Percentiles rank a stretch among this genome's conserved stretches.
Evolutionary conservation across 2,329 filamentous ascomycete genomes (phyloP).

Genomic region (Colletotrichum musae): DNA sequence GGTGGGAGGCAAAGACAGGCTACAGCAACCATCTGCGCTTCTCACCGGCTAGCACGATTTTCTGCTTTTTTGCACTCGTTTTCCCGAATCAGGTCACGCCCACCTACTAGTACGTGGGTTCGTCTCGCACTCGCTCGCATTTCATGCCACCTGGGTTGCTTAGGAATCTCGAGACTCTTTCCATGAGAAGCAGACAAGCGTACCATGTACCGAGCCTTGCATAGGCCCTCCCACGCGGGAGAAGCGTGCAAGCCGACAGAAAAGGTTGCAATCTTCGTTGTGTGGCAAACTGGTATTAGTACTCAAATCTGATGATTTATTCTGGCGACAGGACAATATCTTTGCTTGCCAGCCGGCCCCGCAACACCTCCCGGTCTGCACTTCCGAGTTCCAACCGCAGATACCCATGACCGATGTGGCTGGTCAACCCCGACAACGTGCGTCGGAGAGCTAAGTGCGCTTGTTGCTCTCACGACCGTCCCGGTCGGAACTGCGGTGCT

Average conservation of each 20-base stretch:
- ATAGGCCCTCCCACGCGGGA: too few relatives aligned
- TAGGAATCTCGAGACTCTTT: background rate
- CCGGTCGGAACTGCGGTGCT: constrained; percentile 1
- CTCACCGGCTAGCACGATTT: background rate
- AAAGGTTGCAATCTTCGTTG: background rate
- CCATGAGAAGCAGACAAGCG: background rate
- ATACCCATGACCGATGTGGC: constrained; percentile 3
- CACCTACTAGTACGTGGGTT: too few relatives aligned
- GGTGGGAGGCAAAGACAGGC: constrained; percentile 19
- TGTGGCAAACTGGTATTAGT: background rate
- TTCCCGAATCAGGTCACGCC: too few relatives aligned
- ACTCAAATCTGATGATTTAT: background rate
- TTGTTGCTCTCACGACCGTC: background rate
- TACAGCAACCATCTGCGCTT: background rate
- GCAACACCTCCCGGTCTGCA: background rate
- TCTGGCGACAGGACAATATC: background rate
- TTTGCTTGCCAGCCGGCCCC: background rate
- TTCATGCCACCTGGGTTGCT: background rate
- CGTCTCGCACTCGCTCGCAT: background rate
- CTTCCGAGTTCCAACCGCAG: background rate
- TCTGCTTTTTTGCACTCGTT: background rate
- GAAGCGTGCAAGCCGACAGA: background rate
- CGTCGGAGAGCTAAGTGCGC: background rate
- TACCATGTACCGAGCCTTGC: background rate
- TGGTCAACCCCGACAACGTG: background rate